Base-by-base conservation (phyloP, 106 monocot genomes). In the Cymbidium sinense region DNA sequence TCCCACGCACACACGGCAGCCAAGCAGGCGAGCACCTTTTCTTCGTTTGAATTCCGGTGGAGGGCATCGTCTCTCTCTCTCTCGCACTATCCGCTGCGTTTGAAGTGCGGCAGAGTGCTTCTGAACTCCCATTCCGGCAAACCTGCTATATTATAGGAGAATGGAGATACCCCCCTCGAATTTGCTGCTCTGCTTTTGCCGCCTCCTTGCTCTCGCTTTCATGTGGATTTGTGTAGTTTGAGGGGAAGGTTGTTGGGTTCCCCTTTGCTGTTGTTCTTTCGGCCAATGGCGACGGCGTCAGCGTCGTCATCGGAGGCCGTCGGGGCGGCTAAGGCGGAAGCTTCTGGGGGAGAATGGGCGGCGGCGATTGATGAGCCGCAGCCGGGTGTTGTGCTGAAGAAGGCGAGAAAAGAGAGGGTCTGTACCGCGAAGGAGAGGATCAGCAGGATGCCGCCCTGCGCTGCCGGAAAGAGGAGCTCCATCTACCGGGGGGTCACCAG, bases 391-490 rank as follows among this genome's bases (percentile, higher is more conserved):
- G 78, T 62, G 67, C 64, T 70, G 79, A 91, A 88, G 86, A 91
- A 79, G 86, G 86, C 78, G 15, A 84, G 87, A 70, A 87, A 86
- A 69, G 91, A 88, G 81, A 82, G 90, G 82, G 87, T 89, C 11
- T 91, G 94, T 80, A 98, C 94, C 15, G 96, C 96, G 55, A 94
- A 98, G 88, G 94, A 98, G 76, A 85, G 96, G 75, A 98, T 98
- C 90, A 98, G 96, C 83, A 85, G 85, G 74, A 98, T 94, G 96
- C 88, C 91, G n/a, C 96, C 94, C 43, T 98, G 91, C 77, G 94
- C 85, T 39, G 96, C 96, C 25, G 96, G 96, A 11, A 98, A 94
- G 79, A 79, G 96, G 58, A 98, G 94, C 85, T 98, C 96, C 82
- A 96, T 98, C 78, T 98, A 98, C 78, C 79, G 96, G 36, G 96